These are phyloP conservation scores for Jasminum sambac DNA, from an alignment of 257 asterid species.

Conservation along the genomic window DNA sequence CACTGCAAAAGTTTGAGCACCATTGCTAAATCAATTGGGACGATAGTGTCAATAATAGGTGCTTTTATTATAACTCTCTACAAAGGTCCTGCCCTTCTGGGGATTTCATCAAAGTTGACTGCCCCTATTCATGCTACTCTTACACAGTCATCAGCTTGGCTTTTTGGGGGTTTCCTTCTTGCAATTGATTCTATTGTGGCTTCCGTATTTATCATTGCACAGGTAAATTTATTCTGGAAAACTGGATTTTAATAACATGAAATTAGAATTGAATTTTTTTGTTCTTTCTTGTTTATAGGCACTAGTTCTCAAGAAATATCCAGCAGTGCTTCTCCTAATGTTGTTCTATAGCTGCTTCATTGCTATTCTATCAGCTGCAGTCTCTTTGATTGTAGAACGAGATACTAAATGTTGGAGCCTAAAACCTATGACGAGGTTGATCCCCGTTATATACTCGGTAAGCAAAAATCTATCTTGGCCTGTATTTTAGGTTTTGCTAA, in stretches of 20 bases:
- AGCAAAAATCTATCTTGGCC: neutral
- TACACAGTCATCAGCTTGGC: conserved; percentile 47
- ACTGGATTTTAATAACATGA: neutral
- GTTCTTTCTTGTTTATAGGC: conserved; percentile 42
- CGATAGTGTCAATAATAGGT: conserved; percentile 47
- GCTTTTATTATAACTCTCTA: conserved; percentile 54
- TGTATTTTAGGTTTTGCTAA: too few relatives aligned
- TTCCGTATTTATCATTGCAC: conserved; percentile 51
- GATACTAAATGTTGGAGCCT: conserved; percentile 57
- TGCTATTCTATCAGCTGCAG: conserved; percentile 47
- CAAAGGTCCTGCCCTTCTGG: conserved; percentile 51
- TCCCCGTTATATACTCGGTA: conserved; percentile 66
- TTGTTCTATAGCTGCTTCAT: conserved; percentile 59
- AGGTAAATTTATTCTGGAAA: conserved; percentile 32
- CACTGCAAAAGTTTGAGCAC: conserved; percentile 41
- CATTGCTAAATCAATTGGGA: conserved; percentile 51
- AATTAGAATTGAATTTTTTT: neutral
- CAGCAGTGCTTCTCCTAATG: conserved; percentile 57
- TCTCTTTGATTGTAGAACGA: conserved; percentile 40
- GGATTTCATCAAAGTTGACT: conserved; percentile 24
- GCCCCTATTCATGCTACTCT: conserved; percentile 25
- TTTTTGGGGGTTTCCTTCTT: conserved; percentile 59
- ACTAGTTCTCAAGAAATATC: conserved; percentile 57
- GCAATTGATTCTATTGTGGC: conserved; percentile 41
- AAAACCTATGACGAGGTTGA: conserved; percentile 34